Evolutionary conservation across 1,139 yeast genomes (phyloP).

Genomic region (Nakaseomyces glabratus): DNA sequence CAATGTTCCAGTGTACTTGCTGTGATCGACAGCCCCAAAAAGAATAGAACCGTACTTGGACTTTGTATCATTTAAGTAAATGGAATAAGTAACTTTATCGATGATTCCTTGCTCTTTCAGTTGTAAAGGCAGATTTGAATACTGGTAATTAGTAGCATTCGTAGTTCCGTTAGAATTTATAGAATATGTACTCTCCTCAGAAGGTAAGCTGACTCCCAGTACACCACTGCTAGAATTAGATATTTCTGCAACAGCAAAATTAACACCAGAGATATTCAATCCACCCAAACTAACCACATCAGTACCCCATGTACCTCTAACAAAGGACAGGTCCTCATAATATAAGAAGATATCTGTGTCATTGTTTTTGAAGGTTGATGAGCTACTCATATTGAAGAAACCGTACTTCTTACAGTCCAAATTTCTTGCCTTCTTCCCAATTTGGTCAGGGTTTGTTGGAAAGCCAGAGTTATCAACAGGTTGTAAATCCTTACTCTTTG

Average conservation of each 20-base stretch:
- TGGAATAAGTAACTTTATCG: constrained; percentile 43
- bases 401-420: too few species aligned
- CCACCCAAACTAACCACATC: constrained; percentile 3
- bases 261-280: not conserved
- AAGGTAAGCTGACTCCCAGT: not conserved
- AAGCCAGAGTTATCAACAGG: constrained; percentile 1
- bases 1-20: constrained; percentile 42
- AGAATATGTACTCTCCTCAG: constrained; percentile 15
- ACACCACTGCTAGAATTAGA: not conserved
- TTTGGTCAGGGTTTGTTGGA: too few species aligned
- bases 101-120: constrained; percentile 46
- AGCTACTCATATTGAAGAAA: constrained; percentile 18
- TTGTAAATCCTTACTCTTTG: constrained; percentile 1
- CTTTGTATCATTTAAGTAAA: constrained; percentile 37
- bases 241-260: not conserved
- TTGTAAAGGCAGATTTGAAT: constrained; percentile 38
- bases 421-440: too few species aligned
- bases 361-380: not conserved
- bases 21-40: constrained; percentile 52
- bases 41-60: constrained; percentile 38
- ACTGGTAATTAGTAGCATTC: not conserved
- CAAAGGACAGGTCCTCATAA: not conserved
- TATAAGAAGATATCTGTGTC: too few species aligned
- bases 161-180: too few species aligned
- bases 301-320: not conserved